phyloP scores from a whole-genome alignment of 805 yeast genomes.

The Torulaspora microellipsoides region DNA sequence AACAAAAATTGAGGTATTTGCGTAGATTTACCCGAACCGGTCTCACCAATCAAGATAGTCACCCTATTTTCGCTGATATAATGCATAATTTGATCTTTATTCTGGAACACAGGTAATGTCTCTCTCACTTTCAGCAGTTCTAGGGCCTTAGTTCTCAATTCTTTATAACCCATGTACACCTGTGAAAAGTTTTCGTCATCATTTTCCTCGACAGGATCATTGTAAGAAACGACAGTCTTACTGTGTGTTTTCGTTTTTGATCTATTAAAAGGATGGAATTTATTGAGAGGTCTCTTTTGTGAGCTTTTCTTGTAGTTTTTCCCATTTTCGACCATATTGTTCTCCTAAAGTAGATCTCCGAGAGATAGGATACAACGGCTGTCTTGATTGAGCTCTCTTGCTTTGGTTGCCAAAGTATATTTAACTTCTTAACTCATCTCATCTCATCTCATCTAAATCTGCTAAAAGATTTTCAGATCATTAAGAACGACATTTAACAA shows the following conservation, averaged over 20 bases:
- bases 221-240: constrained; percentile 30
- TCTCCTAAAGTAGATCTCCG: background rate
- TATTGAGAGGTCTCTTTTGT: background rate
- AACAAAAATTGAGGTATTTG: constrained; percentile 92
- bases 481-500: background rate
- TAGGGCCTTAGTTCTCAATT: constrained; percentile 37
- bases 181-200: constrained; percentile 17
- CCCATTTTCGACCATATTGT: background rate
- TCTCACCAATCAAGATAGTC: constrained; percentile 86
- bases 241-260: constrained; percentile 32
- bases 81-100: constrained; percentile 56
- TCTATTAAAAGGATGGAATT: constrained; percentile 15
- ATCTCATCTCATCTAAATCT: constrained; percentile 13
- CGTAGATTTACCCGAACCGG: constrained; percentile 97
- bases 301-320: background rate
- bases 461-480: background rate
- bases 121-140: constrained; percentile 49
- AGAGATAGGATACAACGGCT: no score
- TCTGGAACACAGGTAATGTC: constrained; percentile 71
- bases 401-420: no score
- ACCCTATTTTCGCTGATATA: constrained; percentile 57
- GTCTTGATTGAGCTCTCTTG: no score
- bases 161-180: constrained; percentile 18
- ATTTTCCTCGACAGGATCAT: constrained; percentile 32
- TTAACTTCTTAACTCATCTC: constrained; percentile 1